Evolutionary conservation across 2,329 filamentous ascomycete species (phyloP).

Genomic region (Fusarium praegraminearum): DNA sequence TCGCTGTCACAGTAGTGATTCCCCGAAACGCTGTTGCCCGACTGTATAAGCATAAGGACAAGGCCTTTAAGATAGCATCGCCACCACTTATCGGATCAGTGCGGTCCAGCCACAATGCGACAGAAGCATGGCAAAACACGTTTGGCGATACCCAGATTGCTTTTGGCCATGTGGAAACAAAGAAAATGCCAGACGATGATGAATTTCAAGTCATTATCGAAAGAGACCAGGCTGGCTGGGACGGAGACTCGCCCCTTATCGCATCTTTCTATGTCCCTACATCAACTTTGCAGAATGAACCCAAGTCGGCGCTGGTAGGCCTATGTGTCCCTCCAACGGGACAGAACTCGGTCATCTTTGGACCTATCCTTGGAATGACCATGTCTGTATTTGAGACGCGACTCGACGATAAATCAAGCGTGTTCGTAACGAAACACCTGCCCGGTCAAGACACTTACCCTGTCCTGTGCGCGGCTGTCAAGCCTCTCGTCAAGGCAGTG

Average conservation of each 20-base stretch:
- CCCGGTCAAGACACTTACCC: constrained; percentile 52
- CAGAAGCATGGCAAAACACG: constrained; percentile 51
- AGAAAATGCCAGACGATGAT: constrained; percentile 46
- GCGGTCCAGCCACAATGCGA: constrained; percentile 39
- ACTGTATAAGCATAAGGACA: constrained; percentile 43
- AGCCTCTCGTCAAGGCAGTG: constrained; percentile 35
- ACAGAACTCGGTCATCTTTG: constrained; percentile 45
- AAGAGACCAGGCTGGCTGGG: constrained; percentile 54
- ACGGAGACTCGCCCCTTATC: constrained; percentile 54
- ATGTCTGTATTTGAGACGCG: constrained; percentile 52
- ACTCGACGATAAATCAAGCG: constrained; percentile 46
- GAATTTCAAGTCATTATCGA: constrained; percentile 51
- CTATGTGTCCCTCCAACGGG: constrained; percentile 49
- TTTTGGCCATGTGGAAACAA: constrained; percentile 54
- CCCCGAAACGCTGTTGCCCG: constrained; percentile 47
- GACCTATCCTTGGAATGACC: constrained; percentile 41
- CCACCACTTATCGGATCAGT: constrained; percentile 51
- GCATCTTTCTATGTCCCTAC: constrained; percentile 58
- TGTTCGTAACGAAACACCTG: constrained; percentile 55
- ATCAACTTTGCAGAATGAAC: constrained; percentile 51
- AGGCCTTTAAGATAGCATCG: constrained; percentile 33
- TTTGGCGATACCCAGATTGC: constrained; percentile 57
- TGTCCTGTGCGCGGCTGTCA: constrained; percentile 42
- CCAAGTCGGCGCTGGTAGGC: constrained; percentile 48
- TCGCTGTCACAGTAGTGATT: constrained; percentile 55